Conservation (phyloP, 2,329 filamentous ascomycete genomes). For the Cladosporium colombiae region DNA sequence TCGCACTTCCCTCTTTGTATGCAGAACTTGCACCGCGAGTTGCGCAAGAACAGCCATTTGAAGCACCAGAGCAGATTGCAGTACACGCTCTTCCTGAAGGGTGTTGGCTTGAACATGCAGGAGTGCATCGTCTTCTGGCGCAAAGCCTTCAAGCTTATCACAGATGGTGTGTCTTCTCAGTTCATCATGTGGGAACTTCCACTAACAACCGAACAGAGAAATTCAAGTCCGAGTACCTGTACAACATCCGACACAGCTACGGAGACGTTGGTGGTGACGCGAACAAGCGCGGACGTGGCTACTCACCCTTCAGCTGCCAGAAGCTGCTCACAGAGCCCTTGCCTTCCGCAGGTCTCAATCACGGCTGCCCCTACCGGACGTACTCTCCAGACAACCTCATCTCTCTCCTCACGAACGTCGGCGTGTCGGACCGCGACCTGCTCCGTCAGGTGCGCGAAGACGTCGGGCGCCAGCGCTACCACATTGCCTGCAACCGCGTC, state of each 20-base stretch:
- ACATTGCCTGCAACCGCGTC: constrained; percentile 94
- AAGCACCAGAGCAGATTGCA: constrained; percentile 93
- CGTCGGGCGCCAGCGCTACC: constrained; percentile 82
- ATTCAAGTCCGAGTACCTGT: constrained; percentile 97
- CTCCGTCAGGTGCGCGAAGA: constrained; percentile 83
- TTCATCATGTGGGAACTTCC: neutral
- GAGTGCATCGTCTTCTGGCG: constrained; percentile 94
- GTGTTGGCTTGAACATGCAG: constrained; percentile 87
- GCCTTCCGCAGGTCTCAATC: constrained; percentile 77
- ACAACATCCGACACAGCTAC: constrained; percentile 94
- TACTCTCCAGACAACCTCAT: constrained; percentile 87
- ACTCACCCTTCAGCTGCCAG: constrained; percentile 90
- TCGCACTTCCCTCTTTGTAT: constrained; percentile 91
- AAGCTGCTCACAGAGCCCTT: constrained; percentile 90
- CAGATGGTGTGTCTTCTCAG: constrained; percentile 54
- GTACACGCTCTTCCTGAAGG: constrained; percentile 95
- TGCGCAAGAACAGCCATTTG: constrained; percentile 85
- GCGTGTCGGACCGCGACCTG: constrained; percentile 75
- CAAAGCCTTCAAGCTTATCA: constrained; percentile 77
- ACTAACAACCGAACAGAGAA: constrained; percentile 56
- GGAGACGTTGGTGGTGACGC: constrained; percentile 92
- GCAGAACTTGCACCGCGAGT: constrained; percentile 81
- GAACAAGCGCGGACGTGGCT: constrained; percentile 82
- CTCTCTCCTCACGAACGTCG: constrained; percentile 72
- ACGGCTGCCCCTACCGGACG: constrained; percentile 96